Evolutionary conservation across 116 monocot species (phyloP).

Genomic region (Zostera marina): DNA sequence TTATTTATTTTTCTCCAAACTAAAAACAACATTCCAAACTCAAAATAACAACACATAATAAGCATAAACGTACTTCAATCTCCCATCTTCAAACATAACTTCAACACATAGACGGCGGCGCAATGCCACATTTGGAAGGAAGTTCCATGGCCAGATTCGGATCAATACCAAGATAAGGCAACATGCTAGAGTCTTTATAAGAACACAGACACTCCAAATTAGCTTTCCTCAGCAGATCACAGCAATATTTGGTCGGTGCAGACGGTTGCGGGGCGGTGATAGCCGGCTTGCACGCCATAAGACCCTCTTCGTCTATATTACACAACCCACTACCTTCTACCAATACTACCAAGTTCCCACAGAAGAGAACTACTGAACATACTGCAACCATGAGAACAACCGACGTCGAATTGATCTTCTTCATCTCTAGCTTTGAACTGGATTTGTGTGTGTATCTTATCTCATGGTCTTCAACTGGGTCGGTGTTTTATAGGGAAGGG

Average conservation of each 20-base stretch:
- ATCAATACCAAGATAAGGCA: constrained; percentile 14
- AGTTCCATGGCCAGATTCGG: constrained; percentile 30
- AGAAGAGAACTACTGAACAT: too few relatives aligned
- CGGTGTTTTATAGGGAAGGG: too few relatives aligned
- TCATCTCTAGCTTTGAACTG: too few relatives aligned
- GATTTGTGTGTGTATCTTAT: too few relatives aligned
- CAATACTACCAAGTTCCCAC: neutral
- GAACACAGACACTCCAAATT: constrained; percentile 14
- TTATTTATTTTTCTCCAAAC: too few relatives aligned
- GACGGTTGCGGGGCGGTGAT: neutral
- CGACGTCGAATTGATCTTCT: too few relatives aligned
- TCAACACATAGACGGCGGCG: constrained; percentile 3
- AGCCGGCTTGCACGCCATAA: constrained; percentile 12
- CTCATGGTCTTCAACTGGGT: too few relatives aligned
- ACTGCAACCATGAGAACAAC: too few relatives aligned
- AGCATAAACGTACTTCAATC: too few relatives aligned
- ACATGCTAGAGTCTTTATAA: constrained; percentile 7
- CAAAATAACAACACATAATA: too few relatives aligned
- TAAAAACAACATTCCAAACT: too few relatives aligned
- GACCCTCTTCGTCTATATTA: constrained; percentile 6
- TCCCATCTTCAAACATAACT: neutral
- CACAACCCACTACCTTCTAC: constrained; percentile 7
- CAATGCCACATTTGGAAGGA: constrained; percentile 24
- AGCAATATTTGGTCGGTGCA: constrained; percentile 1
- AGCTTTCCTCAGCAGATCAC: constrained; percentile 4